Evolutionary conservation across 176 grass and related monocot genomes (phyloP).

Genomic region (Triticum timopheevii): DNA sequence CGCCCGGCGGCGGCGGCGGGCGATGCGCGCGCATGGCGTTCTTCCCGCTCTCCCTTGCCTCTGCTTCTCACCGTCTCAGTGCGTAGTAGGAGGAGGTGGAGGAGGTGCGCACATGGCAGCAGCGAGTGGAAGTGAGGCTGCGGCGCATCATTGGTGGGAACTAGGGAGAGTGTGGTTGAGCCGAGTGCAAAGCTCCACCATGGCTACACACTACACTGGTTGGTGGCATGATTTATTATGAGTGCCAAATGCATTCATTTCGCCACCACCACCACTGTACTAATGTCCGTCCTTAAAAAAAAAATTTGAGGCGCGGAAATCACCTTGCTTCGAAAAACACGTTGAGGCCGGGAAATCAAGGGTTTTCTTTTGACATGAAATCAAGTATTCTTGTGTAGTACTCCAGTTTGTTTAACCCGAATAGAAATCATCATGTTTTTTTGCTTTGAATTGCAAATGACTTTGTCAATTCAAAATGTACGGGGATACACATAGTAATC

Average conservation of each 20-base stretch:
- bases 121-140: background rate
- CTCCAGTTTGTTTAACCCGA: background rate
- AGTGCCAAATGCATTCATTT: constrained; percentile 18
- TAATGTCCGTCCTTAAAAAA: background rate
- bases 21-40: constrained; percentile 24
- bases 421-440: too few relatives aligned
- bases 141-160: constrained; percentile 25
- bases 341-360: background rate
- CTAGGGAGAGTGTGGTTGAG: constrained; percentile 8
- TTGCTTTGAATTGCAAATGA: too few relatives aligned
- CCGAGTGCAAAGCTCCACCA: background rate
- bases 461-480: too few relatives aligned
- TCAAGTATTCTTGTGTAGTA: background rate
- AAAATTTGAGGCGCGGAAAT: background rate
- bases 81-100: background rate
- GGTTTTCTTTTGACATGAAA: background rate
- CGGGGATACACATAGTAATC: too few relatives aligned
- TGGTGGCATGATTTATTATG: constrained; percentile 33
- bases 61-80: constrained; percentile 3
- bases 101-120: constrained; percentile 25
- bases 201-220: background rate
- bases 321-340: background rate
- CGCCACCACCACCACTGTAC: background rate
- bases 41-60: too few relatives aligned
- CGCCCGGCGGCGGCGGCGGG: background rate